Percentiles rank a stretch among this genome's conserved stretches.
These are phyloP conservation scores for Starmerella etchellsii DNA, from an alignment of 805 yeast species.

Conservation along the genomic window DNA sequence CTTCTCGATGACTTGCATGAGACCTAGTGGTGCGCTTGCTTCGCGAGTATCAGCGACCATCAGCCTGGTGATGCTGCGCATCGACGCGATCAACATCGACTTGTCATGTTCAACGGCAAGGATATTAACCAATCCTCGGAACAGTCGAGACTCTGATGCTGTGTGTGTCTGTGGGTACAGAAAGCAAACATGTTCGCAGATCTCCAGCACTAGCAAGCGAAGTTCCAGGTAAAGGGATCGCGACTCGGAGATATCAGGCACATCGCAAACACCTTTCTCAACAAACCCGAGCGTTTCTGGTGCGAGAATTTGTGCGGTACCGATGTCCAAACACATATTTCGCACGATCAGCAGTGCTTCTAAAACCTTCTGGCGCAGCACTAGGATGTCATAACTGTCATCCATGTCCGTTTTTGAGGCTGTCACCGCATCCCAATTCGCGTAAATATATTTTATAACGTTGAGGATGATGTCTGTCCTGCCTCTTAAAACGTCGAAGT, in stretches of 20 bases:
- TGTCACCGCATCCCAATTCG: conserved; percentile 12
- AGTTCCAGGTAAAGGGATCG: conserved; percentile 23
- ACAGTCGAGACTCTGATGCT: conserved; percentile 55
- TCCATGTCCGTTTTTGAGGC: conserved; percentile 10
- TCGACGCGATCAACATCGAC: conserved; percentile 49
- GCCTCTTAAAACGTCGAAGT: conserved; percentile 12
- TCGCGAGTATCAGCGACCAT: conserved; percentile 40
- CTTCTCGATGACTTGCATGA: not conserved
- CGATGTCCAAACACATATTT: conserved; percentile 72
- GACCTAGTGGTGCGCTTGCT: conserved; percentile 6
- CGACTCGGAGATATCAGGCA: conserved; percentile 11
- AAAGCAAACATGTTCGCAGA: conserved; percentile 72
- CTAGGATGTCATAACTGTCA: conserved; percentile 10
- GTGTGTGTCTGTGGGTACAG: conserved; percentile 54
- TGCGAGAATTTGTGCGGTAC: conserved; percentile 57
- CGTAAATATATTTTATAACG: conserved; percentile 8
- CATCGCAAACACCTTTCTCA: conserved; percentile 26
- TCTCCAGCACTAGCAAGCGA: conserved; percentile 46
- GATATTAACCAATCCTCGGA: conserved; percentile 39
- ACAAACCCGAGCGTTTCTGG: conserved; percentile 29
- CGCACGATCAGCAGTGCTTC: conserved; percentile 58
- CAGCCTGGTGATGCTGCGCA: conserved; percentile 69
- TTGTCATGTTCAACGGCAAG: conserved; percentile 47
- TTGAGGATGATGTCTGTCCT: conserved; percentile 11
- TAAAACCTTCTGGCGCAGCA: conserved; percentile 25